Percentiles rank a stretch among this genome's conserved stretches.
phyloP scores from a whole-genome alignment of 129 eudicot genomes.

The Ambrosia trifida region DNA sequence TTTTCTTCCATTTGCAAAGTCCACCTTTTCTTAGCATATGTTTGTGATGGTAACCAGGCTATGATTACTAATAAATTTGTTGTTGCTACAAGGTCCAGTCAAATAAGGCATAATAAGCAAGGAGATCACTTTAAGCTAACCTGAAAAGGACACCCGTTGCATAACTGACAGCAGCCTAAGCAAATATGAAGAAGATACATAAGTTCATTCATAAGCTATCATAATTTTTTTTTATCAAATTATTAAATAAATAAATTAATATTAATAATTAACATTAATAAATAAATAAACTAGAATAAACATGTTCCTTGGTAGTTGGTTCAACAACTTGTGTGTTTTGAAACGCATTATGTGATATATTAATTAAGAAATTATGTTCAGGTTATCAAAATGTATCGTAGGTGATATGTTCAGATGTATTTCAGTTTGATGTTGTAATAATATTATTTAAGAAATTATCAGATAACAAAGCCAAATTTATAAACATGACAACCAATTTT shows the following conservation, averaged over 20 bases:
- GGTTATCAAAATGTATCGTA: no score
- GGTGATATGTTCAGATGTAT: no score
- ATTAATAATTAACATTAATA: no score
- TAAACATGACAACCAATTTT: no score
- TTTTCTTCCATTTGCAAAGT: constrained; percentile 5
- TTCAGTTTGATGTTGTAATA: no score
- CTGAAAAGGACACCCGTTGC: constrained; percentile 84
- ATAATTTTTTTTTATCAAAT: not conserved
- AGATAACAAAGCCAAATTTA: no score
- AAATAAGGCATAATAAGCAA: constrained; percentile 16
- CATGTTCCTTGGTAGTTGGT: no score
- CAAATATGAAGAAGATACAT: constrained; percentile 23
- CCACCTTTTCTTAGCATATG: not conserved
- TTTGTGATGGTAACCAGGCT: not conserved
- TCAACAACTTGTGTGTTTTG: no score
- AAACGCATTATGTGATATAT: no score
- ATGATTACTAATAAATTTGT: constrained; percentile 10
- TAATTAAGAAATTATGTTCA: no score
- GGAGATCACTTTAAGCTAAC: constrained; percentile 41
- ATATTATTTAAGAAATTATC: no score
- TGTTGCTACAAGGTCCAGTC: not conserved
- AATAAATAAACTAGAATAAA: no score
- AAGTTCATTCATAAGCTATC: constrained; percentile 25
- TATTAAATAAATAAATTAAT: not conserved
- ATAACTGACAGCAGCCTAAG: constrained; percentile 90